Evolutionary conservation across 75 land plant species (phyloP).

Genomic region (Pinus albicaulis): DNA sequence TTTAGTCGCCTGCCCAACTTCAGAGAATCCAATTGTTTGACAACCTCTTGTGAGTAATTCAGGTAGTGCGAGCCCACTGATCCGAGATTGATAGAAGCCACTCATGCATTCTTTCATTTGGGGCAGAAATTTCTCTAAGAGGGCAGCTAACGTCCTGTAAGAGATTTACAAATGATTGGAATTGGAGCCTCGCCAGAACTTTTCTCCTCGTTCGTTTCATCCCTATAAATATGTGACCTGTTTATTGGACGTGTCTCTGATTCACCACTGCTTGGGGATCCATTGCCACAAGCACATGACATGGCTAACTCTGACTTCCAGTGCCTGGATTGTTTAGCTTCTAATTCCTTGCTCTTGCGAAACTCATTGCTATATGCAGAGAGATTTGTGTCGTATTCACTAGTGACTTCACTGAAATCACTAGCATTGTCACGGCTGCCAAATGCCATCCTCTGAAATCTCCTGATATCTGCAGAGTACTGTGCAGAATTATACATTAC

Average conservation of each 20-base stretch:
- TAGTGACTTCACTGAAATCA: conserved; percentile 35
- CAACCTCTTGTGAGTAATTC: neutral
- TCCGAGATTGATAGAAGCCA: neutral
- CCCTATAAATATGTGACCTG: neutral
- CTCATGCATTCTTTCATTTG: neutral
- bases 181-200: conserved; percentile 1
- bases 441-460: conserved; percentile 62
- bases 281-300: neutral
- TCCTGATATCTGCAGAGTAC: conserved; percentile 53
- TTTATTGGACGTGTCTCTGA: conserved; percentile 7
- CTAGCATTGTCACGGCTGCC: conserved; percentile 37
- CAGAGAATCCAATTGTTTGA: neutral
- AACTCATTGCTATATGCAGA: conserved; percentile 33
- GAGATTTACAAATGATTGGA: neutral
- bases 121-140: neutral
- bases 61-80: neutral
- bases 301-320: neutral
- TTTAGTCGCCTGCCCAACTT: neutral
- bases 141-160: conserved; percentile 3
- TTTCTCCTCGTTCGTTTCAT: conserved; percentile 4
- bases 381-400: conserved; percentile 37
- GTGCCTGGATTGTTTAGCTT: conserved; percentile 2
- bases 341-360: conserved; percentile 8
- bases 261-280: neutral
- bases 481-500: conserved; percentile 34